Conservation (phyloP, 2,329 filamentous ascomycete species). For the Annulohypoxylon truncatum region DNA sequence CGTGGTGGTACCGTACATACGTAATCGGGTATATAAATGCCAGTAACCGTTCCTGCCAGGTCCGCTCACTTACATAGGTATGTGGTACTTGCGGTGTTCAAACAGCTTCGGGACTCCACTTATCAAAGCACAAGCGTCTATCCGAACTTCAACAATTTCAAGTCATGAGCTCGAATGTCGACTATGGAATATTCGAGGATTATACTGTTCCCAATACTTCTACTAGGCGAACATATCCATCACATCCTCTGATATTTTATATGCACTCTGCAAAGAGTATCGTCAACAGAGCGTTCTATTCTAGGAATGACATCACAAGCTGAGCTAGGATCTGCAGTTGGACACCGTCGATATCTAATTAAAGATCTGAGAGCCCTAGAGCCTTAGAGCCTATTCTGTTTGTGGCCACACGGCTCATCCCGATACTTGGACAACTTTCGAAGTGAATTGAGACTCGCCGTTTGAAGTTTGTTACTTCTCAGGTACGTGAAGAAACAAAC, state of each 20-base stretch:
- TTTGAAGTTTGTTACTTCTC: background rate
- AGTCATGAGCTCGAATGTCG: background rate
- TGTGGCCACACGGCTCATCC: slow-evolving; percentile 26
- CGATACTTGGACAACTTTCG: slow-evolving; percentile 1
- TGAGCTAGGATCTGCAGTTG: slow-evolving; percentile 28
- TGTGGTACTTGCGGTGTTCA: background rate
- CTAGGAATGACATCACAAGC: slow-evolving; percentile 29
- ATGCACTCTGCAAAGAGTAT: background rate
- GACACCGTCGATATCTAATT: slow-evolving; percentile 27
- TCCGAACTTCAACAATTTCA: background rate
- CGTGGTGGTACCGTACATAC: background rate
- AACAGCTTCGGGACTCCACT: background rate
- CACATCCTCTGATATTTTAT: background rate
- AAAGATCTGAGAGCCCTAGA: slow-evolving; percentile 24
- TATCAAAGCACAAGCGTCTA: background rate
- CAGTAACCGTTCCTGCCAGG: slow-evolving; percentile 7
- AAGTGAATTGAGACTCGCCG: slow-evolving; percentile 9
- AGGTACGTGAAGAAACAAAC: background rate
- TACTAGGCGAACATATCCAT: background rate
- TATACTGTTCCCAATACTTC: background rate
- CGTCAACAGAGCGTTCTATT: background rate
- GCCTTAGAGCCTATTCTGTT: slow-evolving; percentile 1
- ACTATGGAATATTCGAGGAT: background rate
- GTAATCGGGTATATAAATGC: slow-evolving; percentile 12
- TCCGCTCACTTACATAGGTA: background rate